Evolutionary conservation across 1,284 basidiomycete species (phyloP).

Genomic region (Neolentinus lepideus): DNA sequence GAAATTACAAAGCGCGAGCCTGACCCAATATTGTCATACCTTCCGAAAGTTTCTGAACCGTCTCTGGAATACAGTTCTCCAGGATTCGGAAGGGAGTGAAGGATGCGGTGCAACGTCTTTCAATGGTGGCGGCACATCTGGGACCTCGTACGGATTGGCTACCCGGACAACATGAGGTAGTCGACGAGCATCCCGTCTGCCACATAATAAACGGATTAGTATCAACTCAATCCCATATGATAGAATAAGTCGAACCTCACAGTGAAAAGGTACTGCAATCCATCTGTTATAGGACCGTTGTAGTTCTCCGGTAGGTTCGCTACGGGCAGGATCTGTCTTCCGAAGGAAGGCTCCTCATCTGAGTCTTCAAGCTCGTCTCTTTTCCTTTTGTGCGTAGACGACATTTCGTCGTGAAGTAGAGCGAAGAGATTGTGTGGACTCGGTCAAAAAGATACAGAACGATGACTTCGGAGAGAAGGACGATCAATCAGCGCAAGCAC

Average conservation of each 20-base stretch:
- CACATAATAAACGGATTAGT: neutral
- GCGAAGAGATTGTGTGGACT: too few species aligned
- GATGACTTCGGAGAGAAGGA: neutral
- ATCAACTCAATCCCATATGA: neutral
- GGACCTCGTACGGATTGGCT: conserved; percentile 55
- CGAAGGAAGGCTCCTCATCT: conserved; percentile 46
- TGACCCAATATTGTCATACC: conserved; percentile 30
- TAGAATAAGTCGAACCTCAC: conserved; percentile 48
- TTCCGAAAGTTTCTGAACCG: conserved; percentile 61
- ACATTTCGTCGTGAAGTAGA: neutral
- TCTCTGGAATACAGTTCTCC: conserved; percentile 47
- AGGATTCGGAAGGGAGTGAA: conserved; percentile 53
- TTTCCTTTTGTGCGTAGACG: neutral
- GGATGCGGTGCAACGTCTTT: conserved; percentile 19
- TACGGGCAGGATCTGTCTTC: conserved; percentile 65
- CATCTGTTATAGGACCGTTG: conserved; percentile 59
- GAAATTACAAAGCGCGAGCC: too few species aligned
- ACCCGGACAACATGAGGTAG: conserved; percentile 58
- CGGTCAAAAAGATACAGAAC: too few species aligned
- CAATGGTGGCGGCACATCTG: conserved; percentile 16
- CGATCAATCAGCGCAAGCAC: neutral
- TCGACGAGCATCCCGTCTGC: conserved; percentile 59
- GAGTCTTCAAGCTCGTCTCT: conserved; percentile 2
- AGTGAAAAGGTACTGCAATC: conserved; percentile 74
- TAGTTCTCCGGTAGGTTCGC: conserved; percentile 64